These are phyloP conservation scores for Scenedesmus sp. DNA, from an alignment of 163 green algal species.

Conservation along the genomic window DNA sequence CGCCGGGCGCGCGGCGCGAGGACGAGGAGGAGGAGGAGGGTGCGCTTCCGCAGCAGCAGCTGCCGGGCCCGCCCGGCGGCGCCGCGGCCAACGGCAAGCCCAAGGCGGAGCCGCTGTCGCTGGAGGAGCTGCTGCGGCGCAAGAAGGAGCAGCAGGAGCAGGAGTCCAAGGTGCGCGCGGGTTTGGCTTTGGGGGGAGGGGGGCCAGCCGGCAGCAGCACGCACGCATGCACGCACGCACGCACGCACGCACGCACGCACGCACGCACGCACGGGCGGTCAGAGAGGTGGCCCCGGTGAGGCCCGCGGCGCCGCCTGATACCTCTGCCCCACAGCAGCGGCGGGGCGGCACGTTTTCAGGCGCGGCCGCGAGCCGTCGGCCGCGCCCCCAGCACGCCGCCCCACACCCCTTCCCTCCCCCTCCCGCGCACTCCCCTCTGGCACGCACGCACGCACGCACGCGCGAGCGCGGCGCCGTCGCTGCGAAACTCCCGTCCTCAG, in stretches of 20 bases:
- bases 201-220: background rate
- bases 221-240: background rate
- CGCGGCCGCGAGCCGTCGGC: background rate
- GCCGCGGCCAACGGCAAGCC: slow-evolving; percentile 18
- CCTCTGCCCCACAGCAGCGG: slow-evolving; percentile 50
- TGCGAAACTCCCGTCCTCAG: too few relatives aligned
- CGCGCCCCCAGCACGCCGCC: slow-evolving; percentile 14
- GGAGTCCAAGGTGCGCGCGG: slow-evolving; percentile 71
- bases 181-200: background rate
- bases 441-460: too few relatives aligned
- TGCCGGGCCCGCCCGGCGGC: background rate
- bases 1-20: background rate
- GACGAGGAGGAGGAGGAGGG: slow-evolving; percentile 14
- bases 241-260: background rate
- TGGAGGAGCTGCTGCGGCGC: slow-evolving; percentile 93
- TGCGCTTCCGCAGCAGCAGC: slow-evolving; percentile 15
- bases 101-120: slow-evolving; percentile 74
- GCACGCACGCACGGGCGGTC: slow-evolving; percentile 18
- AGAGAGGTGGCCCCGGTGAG: slow-evolving; percentile 40
- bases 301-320: slow-evolving; percentile 46
- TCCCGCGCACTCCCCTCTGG: background rate
- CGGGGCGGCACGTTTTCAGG: slow-evolving; percentile 44
- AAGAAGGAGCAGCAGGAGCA: slow-evolving; percentile 79
- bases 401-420: background rate
- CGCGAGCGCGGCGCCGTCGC: too few relatives aligned